A percentile compares a stretch with the other conserved stretches of the same genome.
phyloP scores from a whole-genome alignment of 208 protist genomes.

The Wallacemonas rigidus region DNA sequence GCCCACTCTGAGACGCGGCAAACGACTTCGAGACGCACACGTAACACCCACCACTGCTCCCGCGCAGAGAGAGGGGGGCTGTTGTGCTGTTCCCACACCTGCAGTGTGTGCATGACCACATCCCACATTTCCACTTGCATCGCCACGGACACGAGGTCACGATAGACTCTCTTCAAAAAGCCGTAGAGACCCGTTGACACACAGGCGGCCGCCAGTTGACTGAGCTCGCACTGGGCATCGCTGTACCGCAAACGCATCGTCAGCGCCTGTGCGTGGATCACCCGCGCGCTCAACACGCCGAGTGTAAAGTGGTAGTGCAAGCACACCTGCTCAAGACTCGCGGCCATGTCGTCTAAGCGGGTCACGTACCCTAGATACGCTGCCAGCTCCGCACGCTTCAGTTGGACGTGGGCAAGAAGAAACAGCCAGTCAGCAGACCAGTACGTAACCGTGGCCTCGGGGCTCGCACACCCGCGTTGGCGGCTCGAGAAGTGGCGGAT shows the following conservation, averaged over 20 bases:
- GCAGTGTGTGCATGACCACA: background rate
- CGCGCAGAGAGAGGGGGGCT: background rate
- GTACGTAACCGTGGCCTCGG: conserved; percentile 7
- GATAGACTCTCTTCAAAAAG: background rate
- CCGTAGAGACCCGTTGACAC: background rate
- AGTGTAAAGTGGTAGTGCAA: conserved; percentile 52
- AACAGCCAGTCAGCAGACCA: conserved; percentile 80
- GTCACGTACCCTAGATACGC: conserved; percentile 52
- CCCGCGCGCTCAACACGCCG: conserved; percentile 60
- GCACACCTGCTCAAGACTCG: conserved; percentile 42
- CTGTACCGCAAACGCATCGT: conserved; percentile 39
- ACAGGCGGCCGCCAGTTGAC: background rate
- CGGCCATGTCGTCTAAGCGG: conserved; percentile 26
- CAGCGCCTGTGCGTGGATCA: conserved; percentile 48
- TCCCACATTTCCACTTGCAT: background rate
- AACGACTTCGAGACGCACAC: background rate
- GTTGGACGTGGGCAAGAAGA: conserved; percentile 59
- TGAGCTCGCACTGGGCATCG: conserved; percentile 24
- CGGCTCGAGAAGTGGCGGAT: background rate
- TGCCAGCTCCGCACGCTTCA: conserved; percentile 55
- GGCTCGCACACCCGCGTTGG: too few relatives aligned
- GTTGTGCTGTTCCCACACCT: background rate
- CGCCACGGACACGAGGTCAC: background rate
- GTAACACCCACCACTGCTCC: background rate
- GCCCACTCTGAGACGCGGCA: background rate